Conservation (phyloP, 2,329 filamentous ascomycete species). For the Fonsecaea multimorphosa region DNA sequence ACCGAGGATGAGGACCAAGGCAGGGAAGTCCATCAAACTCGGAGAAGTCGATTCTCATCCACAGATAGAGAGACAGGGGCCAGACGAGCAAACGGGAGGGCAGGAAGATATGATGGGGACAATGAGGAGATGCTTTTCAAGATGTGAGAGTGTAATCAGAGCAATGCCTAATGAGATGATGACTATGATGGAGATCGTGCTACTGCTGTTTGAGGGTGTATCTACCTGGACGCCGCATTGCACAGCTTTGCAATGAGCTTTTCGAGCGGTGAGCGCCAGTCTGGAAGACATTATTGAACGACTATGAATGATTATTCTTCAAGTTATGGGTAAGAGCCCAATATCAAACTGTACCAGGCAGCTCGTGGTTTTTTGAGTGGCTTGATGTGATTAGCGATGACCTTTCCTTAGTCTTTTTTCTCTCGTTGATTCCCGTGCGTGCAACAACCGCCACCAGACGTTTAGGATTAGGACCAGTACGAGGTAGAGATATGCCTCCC, state of each 20-base stretch:
- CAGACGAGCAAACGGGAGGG: neutral
- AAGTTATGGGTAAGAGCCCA: neutral
- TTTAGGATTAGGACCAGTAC: too few species aligned
- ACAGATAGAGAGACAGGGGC: neutral
- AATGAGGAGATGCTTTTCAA: conserved; percentile 7
- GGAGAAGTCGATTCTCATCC: neutral
- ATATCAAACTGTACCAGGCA: neutral
- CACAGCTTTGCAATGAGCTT: neutral
- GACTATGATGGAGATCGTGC: neutral
- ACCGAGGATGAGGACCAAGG: neutral
- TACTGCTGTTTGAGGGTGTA: neutral
- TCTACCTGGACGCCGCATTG: neutral
- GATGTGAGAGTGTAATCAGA: neutral
- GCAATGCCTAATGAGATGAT: neutral
- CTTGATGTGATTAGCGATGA: neutral
- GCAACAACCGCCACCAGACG: too few species aligned
- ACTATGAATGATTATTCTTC: neutral
- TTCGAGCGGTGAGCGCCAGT: neutral
- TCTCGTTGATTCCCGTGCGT: too few species aligned
- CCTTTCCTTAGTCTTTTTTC: too few species aligned
- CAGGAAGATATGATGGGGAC: neutral
- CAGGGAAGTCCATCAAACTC: neutral
- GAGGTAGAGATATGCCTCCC: too few species aligned
- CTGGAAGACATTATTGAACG: neutral
- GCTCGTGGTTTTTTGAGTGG: neutral